Base-by-base conservation (phyloP, 352 stramenopile species). In the Globisporangium spiculum region DNA sequence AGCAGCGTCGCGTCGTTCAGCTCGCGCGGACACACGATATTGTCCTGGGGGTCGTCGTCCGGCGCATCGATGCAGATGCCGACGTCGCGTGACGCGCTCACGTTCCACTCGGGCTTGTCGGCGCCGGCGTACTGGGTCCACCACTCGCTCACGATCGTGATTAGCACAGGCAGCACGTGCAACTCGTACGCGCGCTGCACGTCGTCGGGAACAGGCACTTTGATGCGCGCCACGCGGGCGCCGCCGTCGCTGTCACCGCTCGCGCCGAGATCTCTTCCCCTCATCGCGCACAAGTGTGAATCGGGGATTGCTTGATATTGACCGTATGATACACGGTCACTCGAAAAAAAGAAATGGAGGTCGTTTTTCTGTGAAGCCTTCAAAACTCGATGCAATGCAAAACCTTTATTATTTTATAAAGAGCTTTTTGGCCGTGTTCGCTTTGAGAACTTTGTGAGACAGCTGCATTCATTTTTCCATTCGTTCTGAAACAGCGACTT, bases 11-110 rank as follows among this genome's bases (percentile, higher is more conserved):
- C 62, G 52, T 67, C 62, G 14, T 26, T 60, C 4, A 67, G 52
- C 18, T 60, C 24, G 34, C 34, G 50, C 34, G 62, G 62, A 46
- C 50, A 61, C 14, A 53, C 53, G 62, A 67, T 67, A 34, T 52
- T 46, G 52, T 67, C 62, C 6, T 67, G 38, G 34, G 32, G 30
- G 52, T 67, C 62, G 62, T 67, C 62, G 50, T 67, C 62, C 8
- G 62, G 62, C 34, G 62, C 62, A 10, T 59, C 62, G n/a, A 67
- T 46, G 50, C 22, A 67, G 27, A 67, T 59, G 27, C 62, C 50
- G 1, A 5, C 62, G 22, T 60, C 62, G 4, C 10, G 18, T 12
- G 50, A 60, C 7, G 52, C 62, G 34, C 48, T 34, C 22, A 67
- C 34, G 52, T 8, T 3, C 62, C 62, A 67, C 62, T 26, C 16